Evolutionary conservation across 2,329 filamentous ascomycete genomes (phyloP).

Genomic region (Fusarium decemcellulare): DNA sequence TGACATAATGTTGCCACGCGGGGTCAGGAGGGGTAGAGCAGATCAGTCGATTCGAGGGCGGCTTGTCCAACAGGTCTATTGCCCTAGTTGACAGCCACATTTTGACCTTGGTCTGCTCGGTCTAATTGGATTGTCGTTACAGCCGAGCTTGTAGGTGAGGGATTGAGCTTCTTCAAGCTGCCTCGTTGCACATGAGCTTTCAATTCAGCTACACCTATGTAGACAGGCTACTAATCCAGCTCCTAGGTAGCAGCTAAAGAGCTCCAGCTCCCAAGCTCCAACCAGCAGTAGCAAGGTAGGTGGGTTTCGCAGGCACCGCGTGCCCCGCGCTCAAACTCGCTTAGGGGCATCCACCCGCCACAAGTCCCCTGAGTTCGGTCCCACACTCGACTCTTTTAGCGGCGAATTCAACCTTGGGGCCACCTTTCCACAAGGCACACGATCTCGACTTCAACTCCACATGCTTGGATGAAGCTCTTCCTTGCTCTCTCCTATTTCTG

Average conservation of each 20-base stretch:
- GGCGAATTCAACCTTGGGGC: conserved; percentile 48
- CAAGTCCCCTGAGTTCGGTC: conserved; percentile 41
- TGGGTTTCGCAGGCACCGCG: conserved; percentile 14
- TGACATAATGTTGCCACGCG: conserved; percentile 20
- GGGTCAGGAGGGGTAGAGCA: conserved; percentile 24
- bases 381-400: conserved; percentile 44
- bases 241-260: neutral
- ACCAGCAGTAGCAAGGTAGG: conserved; percentile 12
- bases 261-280: conserved; percentile 10
- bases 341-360: conserved; percentile 26
- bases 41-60: conserved; percentile 14
- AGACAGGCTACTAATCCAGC: neutral
- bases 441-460: conserved; percentile 43
- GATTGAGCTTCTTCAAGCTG: neutral
- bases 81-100: conserved; percentile 16
- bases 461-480: conserved; percentile 39
- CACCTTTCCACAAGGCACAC: conserved; percentile 54
- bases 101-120: neutral
- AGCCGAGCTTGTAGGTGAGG: neutral
- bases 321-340: conserved; percentile 45
- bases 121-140: neutral
- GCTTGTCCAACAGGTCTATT: conserved; percentile 16
- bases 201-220: neutral
- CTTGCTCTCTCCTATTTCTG: conserved; percentile 27
- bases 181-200: neutral